Evolutionary conservation across 305 asterid genomes (phyloP), one percentile per base, ranked within the genome.

Genomic region (Fraxinus latifolia): DNA sequence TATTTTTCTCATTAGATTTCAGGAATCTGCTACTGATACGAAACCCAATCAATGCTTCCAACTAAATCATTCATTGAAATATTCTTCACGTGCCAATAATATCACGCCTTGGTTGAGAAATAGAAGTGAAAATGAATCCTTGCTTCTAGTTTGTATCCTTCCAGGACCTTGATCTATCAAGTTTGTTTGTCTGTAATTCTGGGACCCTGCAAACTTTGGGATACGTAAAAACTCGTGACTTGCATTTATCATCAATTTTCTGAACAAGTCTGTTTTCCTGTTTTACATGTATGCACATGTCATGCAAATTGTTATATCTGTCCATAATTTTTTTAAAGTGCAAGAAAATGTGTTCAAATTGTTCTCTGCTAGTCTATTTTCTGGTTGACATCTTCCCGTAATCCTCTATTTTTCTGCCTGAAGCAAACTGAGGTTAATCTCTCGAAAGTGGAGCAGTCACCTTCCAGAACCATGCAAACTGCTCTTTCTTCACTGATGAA

Each of bases 381-480:
- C 39, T 50, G 29, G 36, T 74, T 73, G 73, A 29, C 39, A 74
- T n/a, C 78, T 71, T 47, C 65, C 65, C 25, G 11, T 82, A 15
- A 76, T 81, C 33, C 34, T 12, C 76, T 71, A 34, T 80, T 84
- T 33, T 55, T 75, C 55, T 47, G 58, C 60, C 81, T 84, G 9
- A 76, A 96, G 99, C 87, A 82, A 84, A 90, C 86, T 53, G 97
- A 90, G 88, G 85, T 70, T 36, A 89, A 85, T 79, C 87, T 96
- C 74, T 83, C 94, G 36, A 92, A 89, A 86, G 95, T 94, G 85
- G 99, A 96, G 89, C 99, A 96, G 84, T 93, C 99, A 72, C 98
- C 99, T 23, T 79, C 91, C 76, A 84, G 88, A 78, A 89, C 99
- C 82, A 89, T 92, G 95, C 92, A 83, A 83, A 78, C 47, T 84